A percentile compares a stretch with the other conserved stretches of the same genome.
Evolutionary conservation across 176 grass and related monocot species (phyloP).

Genomic region (Avena insularis): DNA sequence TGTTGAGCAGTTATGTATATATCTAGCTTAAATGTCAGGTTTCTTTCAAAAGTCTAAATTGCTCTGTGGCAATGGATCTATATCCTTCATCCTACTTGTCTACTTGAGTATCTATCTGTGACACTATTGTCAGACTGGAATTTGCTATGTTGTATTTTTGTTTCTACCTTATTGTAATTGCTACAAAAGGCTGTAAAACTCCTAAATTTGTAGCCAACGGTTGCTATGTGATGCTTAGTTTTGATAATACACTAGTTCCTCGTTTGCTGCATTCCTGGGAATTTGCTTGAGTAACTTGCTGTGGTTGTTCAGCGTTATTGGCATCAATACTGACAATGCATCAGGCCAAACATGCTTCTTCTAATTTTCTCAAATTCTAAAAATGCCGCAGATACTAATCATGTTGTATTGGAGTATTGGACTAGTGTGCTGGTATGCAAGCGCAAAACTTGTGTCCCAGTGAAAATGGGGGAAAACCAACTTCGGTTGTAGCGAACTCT

Average conservation of each 20-base stretch:
- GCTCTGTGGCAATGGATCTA: neutral
- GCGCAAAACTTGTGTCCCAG: too few species aligned
- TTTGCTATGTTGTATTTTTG: neutral
- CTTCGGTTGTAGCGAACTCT: too few species aligned
- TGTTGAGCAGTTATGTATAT: conserved; percentile 5
- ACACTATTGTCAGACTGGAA: neutral
- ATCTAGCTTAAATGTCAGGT: conserved; percentile 24
- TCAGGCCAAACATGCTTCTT: too few species aligned
- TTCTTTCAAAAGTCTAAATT: conserved; percentile 9
- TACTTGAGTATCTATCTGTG: conserved; percentile 25
- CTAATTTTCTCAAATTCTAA: too few species aligned
- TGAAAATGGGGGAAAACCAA: too few species aligned
- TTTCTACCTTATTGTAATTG: conserved; percentile 26
- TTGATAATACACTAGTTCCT: neutral
- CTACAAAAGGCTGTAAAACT: conserved; percentile 26
- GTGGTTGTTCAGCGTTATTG: too few species aligned
- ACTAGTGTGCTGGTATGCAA: too few species aligned
- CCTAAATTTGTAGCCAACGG: neutral
- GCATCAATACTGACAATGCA: too few species aligned
- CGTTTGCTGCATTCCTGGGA: neutral
- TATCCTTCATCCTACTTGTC: neutral
- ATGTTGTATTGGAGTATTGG: too few species aligned
- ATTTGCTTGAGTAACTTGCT: too few species aligned
- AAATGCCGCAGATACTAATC: too few species aligned
- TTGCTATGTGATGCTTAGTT: conserved; percentile 8